Percentiles rank a stretch among this genome's conserved stretches.
Evolutionary conservation across 805 yeast genomes (phyloP).

Genomic region (Pichia occidentalis): DNA sequence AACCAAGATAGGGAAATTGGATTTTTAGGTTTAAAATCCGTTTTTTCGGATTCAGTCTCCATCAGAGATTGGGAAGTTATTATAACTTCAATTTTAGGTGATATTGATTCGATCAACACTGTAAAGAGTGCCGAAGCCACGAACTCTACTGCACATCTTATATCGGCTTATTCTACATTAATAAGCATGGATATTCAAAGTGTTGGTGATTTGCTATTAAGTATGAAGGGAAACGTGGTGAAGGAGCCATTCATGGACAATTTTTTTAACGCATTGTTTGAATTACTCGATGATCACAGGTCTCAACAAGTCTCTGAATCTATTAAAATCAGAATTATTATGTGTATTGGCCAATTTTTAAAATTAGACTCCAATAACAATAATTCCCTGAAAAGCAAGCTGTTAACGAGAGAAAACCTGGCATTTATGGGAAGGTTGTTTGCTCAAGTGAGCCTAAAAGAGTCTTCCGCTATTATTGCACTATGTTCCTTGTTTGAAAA

Average conservation of each 20-base stretch:
- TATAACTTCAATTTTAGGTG: neutral
- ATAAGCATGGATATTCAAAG: too few relatives aligned
- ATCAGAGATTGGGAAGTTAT: neutral
- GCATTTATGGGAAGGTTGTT: constrained; percentile 1
- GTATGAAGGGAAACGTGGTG: too few relatives aligned
- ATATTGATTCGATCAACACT: neutral
- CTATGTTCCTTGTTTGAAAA: constrained; percentile 1
- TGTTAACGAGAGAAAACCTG: neutral
- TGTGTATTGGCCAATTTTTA: neutral
- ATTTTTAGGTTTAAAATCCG: constrained; percentile 3
- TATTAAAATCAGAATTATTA: neutral
- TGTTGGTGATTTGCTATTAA: too few relatives aligned
- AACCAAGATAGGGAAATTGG: constrained; percentile 7
- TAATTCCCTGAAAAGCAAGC: neutral
- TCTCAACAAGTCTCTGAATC: too few relatives aligned
- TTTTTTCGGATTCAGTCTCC: neutral
- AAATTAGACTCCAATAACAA: neutral
- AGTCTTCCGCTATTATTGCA: neutral
- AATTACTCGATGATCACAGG: too few relatives aligned
- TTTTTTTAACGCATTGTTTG: too few relatives aligned
- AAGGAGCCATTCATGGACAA: too few relatives aligned
- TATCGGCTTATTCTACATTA: too few relatives aligned
- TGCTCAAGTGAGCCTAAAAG: neutral
- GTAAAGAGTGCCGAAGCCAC: neutral
- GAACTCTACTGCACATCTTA: neutral